Evolutionary conservation across 495 filamentous ascomycete species (phyloP), one percentile per base, ranked within the genome.

Genomic region (Penicillium antarcticum): DNA sequence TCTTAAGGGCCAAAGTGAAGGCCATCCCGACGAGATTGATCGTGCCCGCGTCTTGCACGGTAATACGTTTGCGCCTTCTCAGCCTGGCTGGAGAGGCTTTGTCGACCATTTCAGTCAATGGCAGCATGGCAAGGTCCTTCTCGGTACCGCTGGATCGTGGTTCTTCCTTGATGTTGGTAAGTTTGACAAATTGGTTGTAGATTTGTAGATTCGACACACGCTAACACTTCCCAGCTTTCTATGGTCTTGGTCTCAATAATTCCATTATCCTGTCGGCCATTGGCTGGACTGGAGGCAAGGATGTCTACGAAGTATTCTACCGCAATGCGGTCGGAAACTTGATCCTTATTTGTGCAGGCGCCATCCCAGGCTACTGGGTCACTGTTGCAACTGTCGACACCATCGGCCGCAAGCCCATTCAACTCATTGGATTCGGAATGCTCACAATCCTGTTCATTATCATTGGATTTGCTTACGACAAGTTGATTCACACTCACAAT

Each of bases 101-200:
- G 58, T 68, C 60, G 51, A 66, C 34, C 80, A 88, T 66, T 91
- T 86, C 57, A 51, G 66, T 10, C 80, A 84, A 52, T 86, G 78
- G 78, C 83, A 82, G 69, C 78, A 91, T 58, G 80, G 78, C 48
- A 82, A 81, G 59, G 73, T 88, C 17, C 74, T 94, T 5, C 78
- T 91, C 32, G 88, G 88, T 5, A 92, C 87, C 4, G 86, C 89
- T 16, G 80, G 82, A 12, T 89, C 87, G 3, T 91, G 88, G 88
- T 89, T 90, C 66, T 80, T 89, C 56, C 79, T 89, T 31, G 86
- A 88, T 60, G 80, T 84, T 43, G 68, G 68, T 69, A 54, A 39
- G 68, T 66, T 19, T 11, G 9, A 6, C 23, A n/a, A n/a, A n/a
- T n/a, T n/a, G n/a, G n/a, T 23, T 23, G 2, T 8, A 5, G 12